Base-by-base conservation (phyloP, 2,329 filamentous ascomycete species). In the Epichloe hybrida region DNA sequence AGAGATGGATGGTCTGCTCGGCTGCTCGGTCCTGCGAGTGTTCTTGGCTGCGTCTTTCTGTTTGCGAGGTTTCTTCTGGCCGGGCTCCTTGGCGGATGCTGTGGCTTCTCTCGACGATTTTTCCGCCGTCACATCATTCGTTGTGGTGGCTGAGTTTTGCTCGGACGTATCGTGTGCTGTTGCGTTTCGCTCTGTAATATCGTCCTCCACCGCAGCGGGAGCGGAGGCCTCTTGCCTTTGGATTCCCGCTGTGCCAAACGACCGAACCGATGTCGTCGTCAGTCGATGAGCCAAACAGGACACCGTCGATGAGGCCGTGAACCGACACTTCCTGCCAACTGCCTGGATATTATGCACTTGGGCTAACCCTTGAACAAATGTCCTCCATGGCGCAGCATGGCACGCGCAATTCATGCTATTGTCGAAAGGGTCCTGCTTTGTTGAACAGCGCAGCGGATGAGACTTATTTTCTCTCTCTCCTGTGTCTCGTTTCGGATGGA, bases 321-420 rank as follows among this genome's bases (percentile, higher is more conserved):
- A 17, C 15, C 41, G 20, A 6, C 20, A 15, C 23, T 34, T 41
- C 6, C 41, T 43, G 12, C 20, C 23, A 5, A 55, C 41, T 20
- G 55, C 31, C 41, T 66, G 64, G 9, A 66, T 41, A 37, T 58
- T 58, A 51, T 72, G 68, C 31, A 70, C 59, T 55, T 72, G 67
- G 3, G 63, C 62, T 27, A 78, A 62, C 31, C 67, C 72, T 53
- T 69, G 69, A 12, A 76, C 61, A 52, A 79, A 78, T n/a, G 71
- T 65, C 50, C 66, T 64, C 57, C 75, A 60, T 8, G 74, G 66
- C 34, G 66, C 63, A 6, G 64, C 66, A 52, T 72, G 69, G 54
- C 75, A 79, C 21, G 69, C 62, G 58, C 74, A 77, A 54, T 60
- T 66, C 74, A 77, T 77, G 20, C 15, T 42, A 2, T 23, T 3